Conservation (phyloP, 177 flowering plant genomes). For the Tripterygium wilfordii region DNA sequence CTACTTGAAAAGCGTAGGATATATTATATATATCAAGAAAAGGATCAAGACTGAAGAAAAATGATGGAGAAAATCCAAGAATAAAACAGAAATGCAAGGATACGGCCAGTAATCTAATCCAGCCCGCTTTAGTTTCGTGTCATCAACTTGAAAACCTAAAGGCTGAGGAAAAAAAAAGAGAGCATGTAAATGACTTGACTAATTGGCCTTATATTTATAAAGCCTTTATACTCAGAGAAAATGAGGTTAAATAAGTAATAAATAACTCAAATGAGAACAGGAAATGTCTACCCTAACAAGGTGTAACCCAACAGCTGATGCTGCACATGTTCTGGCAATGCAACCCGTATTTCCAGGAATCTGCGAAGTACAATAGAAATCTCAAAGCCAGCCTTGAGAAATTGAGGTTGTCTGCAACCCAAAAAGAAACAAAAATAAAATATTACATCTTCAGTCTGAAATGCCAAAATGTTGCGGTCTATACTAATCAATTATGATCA, state of each 20-base stretch:
- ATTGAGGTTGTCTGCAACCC: constrained; percentile 24
- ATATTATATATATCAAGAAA: not conserved
- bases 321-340: constrained; percentile 98
- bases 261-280: not conserved
- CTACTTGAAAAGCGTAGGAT: not conserved
- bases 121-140: constrained; percentile 89
- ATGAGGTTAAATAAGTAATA: too few species aligned
- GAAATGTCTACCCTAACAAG: constrained; percentile 59
- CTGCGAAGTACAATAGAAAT: constrained; percentile 52
- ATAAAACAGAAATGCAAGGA: constrained; percentile 23
- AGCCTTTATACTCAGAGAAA: too few species aligned
- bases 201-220: too few species aligned
- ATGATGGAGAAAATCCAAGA: not conserved
- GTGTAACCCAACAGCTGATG: constrained; percentile 87
- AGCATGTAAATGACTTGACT: not conserved
- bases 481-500: too few species aligned
- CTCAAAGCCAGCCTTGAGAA: constrained; percentile 27
- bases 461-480: too few species aligned
- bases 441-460: not conserved
- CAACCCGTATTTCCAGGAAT: constrained; percentile 97
- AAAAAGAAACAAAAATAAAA: constrained; percentile 8
- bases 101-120: constrained; percentile 99
- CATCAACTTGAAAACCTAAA: constrained; percentile 82
- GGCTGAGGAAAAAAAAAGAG: constrained; percentile 46
- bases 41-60: not conserved